A percentile compares a stretch with the other conserved stretches of the same genome.
These are phyloP conservation scores for Alternaria sp. DNA, from an alignment of 2,329 filamentous ascomycete genomes.

Conservation along the genomic window DNA sequence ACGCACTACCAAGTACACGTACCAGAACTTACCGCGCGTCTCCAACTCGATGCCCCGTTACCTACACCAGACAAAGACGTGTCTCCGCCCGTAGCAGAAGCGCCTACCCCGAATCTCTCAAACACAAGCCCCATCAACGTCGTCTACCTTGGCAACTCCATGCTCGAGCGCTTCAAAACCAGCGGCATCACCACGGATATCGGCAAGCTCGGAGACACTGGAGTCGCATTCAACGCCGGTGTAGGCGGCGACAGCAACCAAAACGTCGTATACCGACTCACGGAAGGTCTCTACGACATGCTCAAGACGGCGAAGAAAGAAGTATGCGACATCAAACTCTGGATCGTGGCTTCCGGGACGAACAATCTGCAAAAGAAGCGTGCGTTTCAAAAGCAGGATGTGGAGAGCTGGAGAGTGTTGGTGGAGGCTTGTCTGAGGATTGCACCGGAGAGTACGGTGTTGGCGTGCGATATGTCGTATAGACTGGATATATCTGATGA, in stretches of 20 bases:
- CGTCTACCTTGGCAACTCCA: slow-evolving; percentile 24
- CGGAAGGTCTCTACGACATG: neutral
- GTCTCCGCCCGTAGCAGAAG: neutral
- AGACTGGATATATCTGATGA: slow-evolving; percentile 6
- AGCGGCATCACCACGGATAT: slow-evolving; percentile 13
- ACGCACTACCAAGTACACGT: neutral
- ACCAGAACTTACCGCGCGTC: neutral
- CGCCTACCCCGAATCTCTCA: slow-evolving; percentile 7
- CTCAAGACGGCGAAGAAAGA: neutral
- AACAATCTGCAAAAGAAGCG: slow-evolving; percentile 15
- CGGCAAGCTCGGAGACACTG: neutral
- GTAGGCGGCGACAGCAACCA: slow-evolving; percentile 22
- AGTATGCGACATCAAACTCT: slow-evolving; percentile 10
- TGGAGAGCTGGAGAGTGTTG: slow-evolving; percentile 7
- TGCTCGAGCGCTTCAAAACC: slow-evolving; percentile 26
- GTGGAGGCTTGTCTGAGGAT: slow-evolving; percentile 14
- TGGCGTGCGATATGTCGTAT: slow-evolving; percentile 14
- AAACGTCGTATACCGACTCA: slow-evolving; percentile 12
- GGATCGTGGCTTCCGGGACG: slow-evolving; percentile 19
- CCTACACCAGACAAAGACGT: neutral
- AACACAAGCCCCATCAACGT: slow-evolving; percentile 9
- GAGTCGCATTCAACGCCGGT: slow-evolving; percentile 15
- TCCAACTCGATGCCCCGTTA: neutral
- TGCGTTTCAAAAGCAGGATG: neutral
- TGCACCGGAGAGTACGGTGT: slow-evolving; percentile 10